Base-by-base conservation (phyloP, 805 yeast genomes). In the Candida orba region DNA sequence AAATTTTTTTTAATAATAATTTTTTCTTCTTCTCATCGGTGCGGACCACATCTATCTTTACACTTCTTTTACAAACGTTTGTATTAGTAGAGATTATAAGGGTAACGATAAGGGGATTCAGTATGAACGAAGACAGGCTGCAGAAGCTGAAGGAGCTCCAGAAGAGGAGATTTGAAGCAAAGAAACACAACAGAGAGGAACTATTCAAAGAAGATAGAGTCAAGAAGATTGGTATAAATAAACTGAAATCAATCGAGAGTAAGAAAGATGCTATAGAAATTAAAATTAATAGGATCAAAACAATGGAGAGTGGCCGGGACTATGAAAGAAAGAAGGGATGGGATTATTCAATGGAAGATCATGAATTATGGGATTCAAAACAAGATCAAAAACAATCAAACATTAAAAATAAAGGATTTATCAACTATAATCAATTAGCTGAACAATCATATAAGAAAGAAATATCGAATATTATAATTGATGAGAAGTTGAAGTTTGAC, bases 321-420 rank as follows among this genome's bases (percentile, higher is more conserved):
- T 62, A 54, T 40, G 74, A 69, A 34, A 61, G 77, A 23, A 56
- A 62, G 43, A 65, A 69, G 42, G 75, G 70, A 40, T 66, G 75
- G 73, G 75, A 75, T 43, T 76, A 77, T 62, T 72, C 84, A 0
- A 71, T 81, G 6, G 84, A 78, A 42, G 85, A 84, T 42, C 71
- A 78, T 44, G 84, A 79, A 49, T 65, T 66, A 42, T 83, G 89
- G 89, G 74, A 78, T 22, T 63, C 54, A 25, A 70, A 67, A 42
- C 55, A 62, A 43, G 61, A 53, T 36, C 49, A 52, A 39, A 64
- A 60, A 41, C 50, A 52, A 34, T 49, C 49, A 7, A 60, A 64
- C 8, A 48, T 50, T 6, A 51, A 52, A 10, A 59, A 59, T 18
- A 57, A 69, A 1, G 77, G 74, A 14, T 72, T 72, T 44, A 67